Conservation (phyloP, 257 asterid species). For the Paulownia fortunei region DNA sequence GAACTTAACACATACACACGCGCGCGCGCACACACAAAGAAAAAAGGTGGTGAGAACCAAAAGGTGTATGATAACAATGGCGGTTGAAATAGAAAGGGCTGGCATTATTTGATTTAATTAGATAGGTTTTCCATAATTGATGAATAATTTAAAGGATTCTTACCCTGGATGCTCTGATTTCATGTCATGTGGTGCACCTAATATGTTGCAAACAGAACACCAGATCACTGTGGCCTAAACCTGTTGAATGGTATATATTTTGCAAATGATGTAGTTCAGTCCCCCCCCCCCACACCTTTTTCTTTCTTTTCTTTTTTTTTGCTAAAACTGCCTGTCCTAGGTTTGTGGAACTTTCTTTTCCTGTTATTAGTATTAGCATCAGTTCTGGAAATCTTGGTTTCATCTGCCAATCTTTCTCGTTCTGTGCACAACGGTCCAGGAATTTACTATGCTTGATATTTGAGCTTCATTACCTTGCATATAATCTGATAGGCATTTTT, state of each 20-base stretch:
- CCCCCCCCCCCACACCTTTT: too few relatives aligned
- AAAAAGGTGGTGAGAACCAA: too few relatives aligned
- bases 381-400: neutral
- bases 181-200: conserved; percentile 1
- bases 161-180: neutral
- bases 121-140: neutral
- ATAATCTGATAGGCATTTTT: neutral
- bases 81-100: neutral
- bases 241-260: neutral
- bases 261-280: neutral
- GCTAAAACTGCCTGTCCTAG: too few relatives aligned
- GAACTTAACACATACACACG: too few relatives aligned
- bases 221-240: neutral
- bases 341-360: too few relatives aligned
- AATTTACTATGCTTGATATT: neutral
- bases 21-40: too few relatives aligned
- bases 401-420: neutral
- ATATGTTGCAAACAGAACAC: neutral
- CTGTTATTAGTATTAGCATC: too few relatives aligned
- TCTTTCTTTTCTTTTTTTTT: too few relatives aligned
- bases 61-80: neutral
- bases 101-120: neutral
- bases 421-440: neutral
- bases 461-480: conserved; percentile 9
- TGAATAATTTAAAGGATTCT: neutral